A percentile compares a stretch with the other conserved stretches of the same genome.
Evolutionary conservation across 768 basidiomycete genomes (phyloP).

Genomic region (Mrakia gelida): DNA sequence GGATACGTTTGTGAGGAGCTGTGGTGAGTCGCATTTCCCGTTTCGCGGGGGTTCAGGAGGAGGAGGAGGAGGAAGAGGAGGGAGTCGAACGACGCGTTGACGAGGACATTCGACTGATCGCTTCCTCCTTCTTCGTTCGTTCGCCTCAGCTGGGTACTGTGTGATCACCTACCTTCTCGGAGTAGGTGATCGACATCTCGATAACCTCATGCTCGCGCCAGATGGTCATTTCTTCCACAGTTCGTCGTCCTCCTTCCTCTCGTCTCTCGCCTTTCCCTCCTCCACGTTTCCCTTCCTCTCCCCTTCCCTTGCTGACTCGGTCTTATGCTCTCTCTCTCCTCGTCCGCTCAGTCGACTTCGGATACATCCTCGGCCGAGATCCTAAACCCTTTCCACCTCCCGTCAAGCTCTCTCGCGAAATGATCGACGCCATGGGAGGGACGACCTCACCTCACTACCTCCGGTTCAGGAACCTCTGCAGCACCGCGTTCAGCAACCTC

Average conservation of each 20-base stretch:
- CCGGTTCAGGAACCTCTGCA: conserved; percentile 92
- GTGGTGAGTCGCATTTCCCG: too few relatives aligned
- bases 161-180: conserved; percentile 94
- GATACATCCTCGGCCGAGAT: conserved; percentile 94
- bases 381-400: conserved; percentile 97
- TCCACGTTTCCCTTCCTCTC: not conserved
- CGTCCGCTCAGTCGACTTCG: conserved; percentile 74
- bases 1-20: conserved; percentile 94
- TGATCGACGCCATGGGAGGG: conserved; percentile 99
- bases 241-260: conserved; percentile 41
- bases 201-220: conserved; percentile 85
- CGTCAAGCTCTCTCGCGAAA: conserved; percentile 97
- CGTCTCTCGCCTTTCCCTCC: not conserved
- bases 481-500: conserved; percentile 94
- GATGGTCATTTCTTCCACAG: conserved; percentile 99
- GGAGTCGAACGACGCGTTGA: too few relatives aligned
- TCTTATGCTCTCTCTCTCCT: too few relatives aligned
- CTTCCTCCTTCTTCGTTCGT: not conserved
- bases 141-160: conserved; percentile 79
- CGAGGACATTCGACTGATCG: too few relatives aligned
- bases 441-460: conserved; percentile 90
- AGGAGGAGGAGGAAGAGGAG: too few relatives aligned
- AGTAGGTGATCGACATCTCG: conserved; percentile 93
- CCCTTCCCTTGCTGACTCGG: too few relatives aligned
- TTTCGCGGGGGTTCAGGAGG: too few relatives aligned